Evolutionary conservation across 345 rosid species (phyloP).

Genomic region (Litchi chinensis): DNA sequence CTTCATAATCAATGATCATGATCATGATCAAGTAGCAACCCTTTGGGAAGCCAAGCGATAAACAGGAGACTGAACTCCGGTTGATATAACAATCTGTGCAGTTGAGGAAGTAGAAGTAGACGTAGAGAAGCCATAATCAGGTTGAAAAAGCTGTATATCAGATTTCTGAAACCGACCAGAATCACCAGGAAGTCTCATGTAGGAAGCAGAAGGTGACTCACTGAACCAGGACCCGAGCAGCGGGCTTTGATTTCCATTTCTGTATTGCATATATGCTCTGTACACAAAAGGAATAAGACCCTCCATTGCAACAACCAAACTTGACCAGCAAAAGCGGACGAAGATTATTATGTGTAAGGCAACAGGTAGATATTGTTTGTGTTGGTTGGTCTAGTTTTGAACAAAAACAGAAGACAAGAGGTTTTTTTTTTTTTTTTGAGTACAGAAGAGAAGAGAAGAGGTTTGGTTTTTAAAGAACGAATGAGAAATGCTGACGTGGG

Average conservation of each 20-base stretch:
- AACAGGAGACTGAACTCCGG: constrained; percentile 64
- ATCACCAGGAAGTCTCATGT: constrained; percentile 86
- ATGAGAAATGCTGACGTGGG: constrained; percentile 46
- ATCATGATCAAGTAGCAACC: constrained; percentile 36
- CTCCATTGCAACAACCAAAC: constrained; percentile 53
- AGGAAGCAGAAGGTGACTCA: constrained; percentile 72
- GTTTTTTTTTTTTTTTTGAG: too few species aligned
- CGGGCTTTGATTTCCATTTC: constrained; percentile 49
- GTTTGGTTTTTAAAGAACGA: constrained; percentile 31
- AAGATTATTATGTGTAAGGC: not conserved
- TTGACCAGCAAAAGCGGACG: constrained; percentile 20
- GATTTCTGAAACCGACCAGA: constrained; percentile 72
- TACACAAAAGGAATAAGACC: constrained; percentile 78
- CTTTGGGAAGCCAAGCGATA: constrained; percentile 53
- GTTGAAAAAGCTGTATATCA: constrained; percentile 45
- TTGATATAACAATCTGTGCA: constrained; percentile 46
- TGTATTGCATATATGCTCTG: constrained; percentile 65
- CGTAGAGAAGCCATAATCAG: constrained; percentile 42
- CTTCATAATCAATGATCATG: not conserved
- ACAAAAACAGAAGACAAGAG: not conserved
- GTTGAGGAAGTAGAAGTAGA: constrained; percentile 26
- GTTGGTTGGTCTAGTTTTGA: not conserved
- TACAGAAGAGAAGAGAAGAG: too few species aligned
- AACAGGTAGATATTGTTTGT: not conserved
- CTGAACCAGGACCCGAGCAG: constrained; percentile 39